phyloP scores from a whole-genome alignment of 2,329 filamentous ascomycete species.

The Lithohypha guttulata region DNA sequence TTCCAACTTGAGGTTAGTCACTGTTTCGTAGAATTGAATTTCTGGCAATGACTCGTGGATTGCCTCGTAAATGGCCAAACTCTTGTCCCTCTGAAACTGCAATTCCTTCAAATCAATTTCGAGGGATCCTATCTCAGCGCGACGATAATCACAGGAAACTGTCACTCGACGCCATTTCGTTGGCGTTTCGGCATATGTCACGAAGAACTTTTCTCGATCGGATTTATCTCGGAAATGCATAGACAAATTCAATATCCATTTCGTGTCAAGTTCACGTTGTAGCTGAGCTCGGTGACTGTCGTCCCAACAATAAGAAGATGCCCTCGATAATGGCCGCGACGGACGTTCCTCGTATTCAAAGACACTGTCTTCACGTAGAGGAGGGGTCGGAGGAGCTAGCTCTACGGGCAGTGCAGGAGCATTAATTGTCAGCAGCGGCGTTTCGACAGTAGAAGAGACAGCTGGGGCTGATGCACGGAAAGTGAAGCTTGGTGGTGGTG shows the following conservation, averaged over 20 bases:
- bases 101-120: constrained; percentile 71
- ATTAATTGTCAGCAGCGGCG: constrained; percentile 6
- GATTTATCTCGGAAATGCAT: constrained; percentile 97
- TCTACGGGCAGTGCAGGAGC: constrained; percentile 3
- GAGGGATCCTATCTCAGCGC: constrained; percentile 67
- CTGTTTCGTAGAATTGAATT: constrained; percentile 91
- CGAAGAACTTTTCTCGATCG: constrained; percentile 92
- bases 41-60: constrained; percentile 86
- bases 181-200: constrained; percentile 77
- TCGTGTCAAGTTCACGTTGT: constrained; percentile 69
- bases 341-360: constrained; percentile 22
- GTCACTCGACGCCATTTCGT: constrained; percentile 79
- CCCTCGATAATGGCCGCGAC: constrained; percentile 39
- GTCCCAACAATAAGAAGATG: constrained; percentile 25
- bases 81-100: constrained; percentile 83
- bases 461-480: constrained; percentile 27
- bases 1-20: constrained; percentile 89
- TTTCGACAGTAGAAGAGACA: constrained; percentile 24
- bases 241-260: constrained; percentile 93
- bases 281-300: constrained; percentile 36
- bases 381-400: constrained; percentile 20
- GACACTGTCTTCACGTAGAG: constrained; percentile 6
- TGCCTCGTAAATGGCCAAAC: constrained; percentile 81
- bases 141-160: constrained; percentile 83
- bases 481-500: constrained; percentile 29